Evolutionary conservation across 2,329 filamentous ascomycete genomes (phyloP).

Genomic region (Cercospora berteroae): DNA sequence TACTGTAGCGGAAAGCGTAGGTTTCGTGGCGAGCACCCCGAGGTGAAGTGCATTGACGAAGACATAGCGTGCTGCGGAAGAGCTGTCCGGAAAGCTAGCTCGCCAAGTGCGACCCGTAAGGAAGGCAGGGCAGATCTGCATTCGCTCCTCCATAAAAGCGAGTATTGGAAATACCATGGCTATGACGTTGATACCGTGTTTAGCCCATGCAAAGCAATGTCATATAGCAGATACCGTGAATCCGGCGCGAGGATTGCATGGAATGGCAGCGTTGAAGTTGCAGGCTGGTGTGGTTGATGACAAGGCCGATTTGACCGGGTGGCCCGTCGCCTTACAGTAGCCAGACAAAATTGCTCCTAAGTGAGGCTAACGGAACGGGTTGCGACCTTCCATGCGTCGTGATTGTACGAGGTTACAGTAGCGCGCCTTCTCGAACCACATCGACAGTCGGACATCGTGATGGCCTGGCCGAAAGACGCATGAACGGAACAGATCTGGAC

Average conservation of each 20-base stretch:
- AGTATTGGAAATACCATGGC: background rate
- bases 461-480: background rate
- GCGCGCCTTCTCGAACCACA: background rate
- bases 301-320: background rate
- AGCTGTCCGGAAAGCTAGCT: background rate
- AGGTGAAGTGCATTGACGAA: conserved; percentile 1
- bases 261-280: background rate
- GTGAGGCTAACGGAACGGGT: background rate
- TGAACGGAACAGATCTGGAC: background rate
- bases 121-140: background rate
- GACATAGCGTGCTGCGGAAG: background rate
- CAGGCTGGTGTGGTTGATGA: background rate
- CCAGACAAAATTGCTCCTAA: background rate
- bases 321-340: background rate
- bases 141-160: background rate
- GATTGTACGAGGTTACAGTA: background rate
- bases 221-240: background rate
- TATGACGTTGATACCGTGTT: background rate
- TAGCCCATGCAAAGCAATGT: background rate
- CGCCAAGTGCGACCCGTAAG: background rate
- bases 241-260: background rate
- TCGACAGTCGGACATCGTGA: background rate
- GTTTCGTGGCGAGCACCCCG: background rate
- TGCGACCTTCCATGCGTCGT: background rate
- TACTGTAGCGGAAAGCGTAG: background rate